Conservation (phyloP, 2,329 filamentous ascomycete species). For the Daldinia sp. region DNA sequence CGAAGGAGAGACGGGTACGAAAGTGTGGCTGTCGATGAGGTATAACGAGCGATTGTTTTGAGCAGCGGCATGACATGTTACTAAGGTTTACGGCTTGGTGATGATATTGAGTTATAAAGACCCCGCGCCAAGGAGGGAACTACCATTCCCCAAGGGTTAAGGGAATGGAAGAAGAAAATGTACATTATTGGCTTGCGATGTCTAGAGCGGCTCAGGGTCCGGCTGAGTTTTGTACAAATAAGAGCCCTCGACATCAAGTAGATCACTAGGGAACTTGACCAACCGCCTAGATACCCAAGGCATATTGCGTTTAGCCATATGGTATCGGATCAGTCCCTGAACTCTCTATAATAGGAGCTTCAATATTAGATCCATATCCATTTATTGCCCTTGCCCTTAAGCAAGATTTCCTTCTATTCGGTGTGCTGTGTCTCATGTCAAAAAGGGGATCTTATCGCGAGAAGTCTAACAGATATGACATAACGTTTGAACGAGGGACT, state of each 20-base stretch:
- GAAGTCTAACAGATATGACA: background rate
- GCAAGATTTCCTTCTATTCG: background rate
- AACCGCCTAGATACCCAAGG: background rate
- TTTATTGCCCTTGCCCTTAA: background rate
- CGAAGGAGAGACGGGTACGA: constrained; percentile 71
- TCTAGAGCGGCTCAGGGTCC: background rate
- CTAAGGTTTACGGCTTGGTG: constrained; percentile 20
- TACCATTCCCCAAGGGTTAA: background rate
- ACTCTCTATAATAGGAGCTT: background rate
- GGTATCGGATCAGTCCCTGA: background rate
- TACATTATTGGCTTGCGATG: constrained; percentile 21
- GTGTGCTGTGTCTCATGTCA: background rate
- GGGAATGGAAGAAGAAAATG: constrained; percentile 18
- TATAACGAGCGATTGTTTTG: constrained; percentile 50
- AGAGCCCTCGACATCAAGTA: background rate
- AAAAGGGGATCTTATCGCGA: background rate
- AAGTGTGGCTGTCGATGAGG: constrained; percentile 69
- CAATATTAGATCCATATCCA: background rate
- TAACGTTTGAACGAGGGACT: background rate
- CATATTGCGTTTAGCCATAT: background rate
- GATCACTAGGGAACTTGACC: background rate
- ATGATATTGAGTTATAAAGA: constrained; percentile 14
- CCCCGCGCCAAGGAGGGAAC: background rate
- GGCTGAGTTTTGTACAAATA: constrained; percentile 1
- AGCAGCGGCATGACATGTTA: background rate